Evolutionary conservation across 345 rosid genomes (phyloP), one percentile per base, ranked within the genome.

Genomic region (Heritiera littoralis): DNA sequence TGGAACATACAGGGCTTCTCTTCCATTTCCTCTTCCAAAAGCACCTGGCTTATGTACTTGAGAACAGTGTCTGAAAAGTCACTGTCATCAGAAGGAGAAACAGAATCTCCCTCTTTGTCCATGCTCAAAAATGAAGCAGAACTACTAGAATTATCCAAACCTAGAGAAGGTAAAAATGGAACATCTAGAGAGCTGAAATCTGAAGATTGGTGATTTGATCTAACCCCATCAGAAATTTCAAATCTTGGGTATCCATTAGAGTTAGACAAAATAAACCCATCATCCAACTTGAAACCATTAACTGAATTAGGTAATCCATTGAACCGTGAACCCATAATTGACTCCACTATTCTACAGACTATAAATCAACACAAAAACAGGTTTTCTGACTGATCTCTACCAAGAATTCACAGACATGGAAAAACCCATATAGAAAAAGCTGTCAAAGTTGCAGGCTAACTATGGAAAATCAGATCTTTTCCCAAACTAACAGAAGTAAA

Each of bases 11-110:
- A 80, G 7, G 89, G 89, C 56, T 86, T 85, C 72, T 86, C 89
- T 30, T 84, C 90, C 84, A 89, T 70, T 77, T 86, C 86, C 86
- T 91, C 98, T 78, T 91, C 96, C 98, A 93, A 84, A 23, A 91
- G 96, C 71, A 91, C 76, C 87, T 89, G 88, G 65, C 74, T 88
- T 18, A 93, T 86, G 81, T 89, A 91, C 81, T 78, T 88, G 79
- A 90, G 89, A 45, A 89, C 86, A 1, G 89, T 80, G 32, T 90
- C 91, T 1, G 87, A 82, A 5, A 86, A 89, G 9, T 85, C 86
- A 63, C 79, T 84, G 76, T 87, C 93, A 56, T 84, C 92, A 13
- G 85, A 78, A 10, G 85, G 82, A 69, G 90, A 83, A 40, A 79
- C 66, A 77, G 81, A 49, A 55, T 78, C 85, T 65, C 81, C 89